Evolutionary conservation across 2,329 filamentous ascomycete species (phyloP).

Genomic region (Colletotrichum camelliae): DNA sequence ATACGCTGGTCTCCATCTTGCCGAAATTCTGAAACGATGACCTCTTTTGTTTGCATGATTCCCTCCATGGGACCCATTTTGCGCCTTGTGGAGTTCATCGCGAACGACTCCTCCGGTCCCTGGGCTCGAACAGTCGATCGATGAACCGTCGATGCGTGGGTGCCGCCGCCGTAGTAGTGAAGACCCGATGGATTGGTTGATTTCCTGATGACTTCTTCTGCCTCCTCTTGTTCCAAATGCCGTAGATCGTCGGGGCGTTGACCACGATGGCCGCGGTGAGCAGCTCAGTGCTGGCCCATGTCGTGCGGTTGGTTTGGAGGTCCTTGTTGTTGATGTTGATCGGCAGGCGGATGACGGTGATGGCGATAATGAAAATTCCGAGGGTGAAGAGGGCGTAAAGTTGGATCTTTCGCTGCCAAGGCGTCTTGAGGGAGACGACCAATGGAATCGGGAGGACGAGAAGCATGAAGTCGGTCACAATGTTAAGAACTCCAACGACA

Average conservation of each 20-base stretch:
- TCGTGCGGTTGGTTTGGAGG: conserved; percentile 38
- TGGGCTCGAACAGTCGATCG: background rate
- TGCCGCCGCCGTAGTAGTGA: conserved; percentile 7
- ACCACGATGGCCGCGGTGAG: conserved; percentile 32
- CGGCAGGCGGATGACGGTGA: conserved; percentile 42
- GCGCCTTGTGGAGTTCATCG: background rate
- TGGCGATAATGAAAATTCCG: conserved; percentile 42
- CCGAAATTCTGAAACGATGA: conserved; percentile 16
- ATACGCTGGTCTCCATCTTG: conserved; percentile 3
- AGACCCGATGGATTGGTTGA: conserved; percentile 11
- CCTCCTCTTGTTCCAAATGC: conserved; percentile 33
- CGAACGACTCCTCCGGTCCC: background rate
- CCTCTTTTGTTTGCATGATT: conserved; percentile 20
- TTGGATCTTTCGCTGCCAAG: conserved; percentile 34
- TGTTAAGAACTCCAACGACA: conserved; percentile 36
- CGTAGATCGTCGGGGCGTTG: conserved; percentile 42
- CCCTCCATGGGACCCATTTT: conserved; percentile 13
- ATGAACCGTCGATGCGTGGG: conserved; percentile 3
- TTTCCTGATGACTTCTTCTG: conserved; percentile 26
- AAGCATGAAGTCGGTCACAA: conserved; percentile 35
- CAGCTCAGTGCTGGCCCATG: conserved; percentile 44
- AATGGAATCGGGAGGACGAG: conserved; percentile 33
- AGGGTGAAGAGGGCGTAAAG: conserved; percentile 39
- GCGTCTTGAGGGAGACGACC: conserved; percentile 32
- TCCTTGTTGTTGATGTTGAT: conserved; percentile 39